Evolutionary conservation across 208 protist species (phyloP).

Genomic region (Trypanosoma avium): DNA sequence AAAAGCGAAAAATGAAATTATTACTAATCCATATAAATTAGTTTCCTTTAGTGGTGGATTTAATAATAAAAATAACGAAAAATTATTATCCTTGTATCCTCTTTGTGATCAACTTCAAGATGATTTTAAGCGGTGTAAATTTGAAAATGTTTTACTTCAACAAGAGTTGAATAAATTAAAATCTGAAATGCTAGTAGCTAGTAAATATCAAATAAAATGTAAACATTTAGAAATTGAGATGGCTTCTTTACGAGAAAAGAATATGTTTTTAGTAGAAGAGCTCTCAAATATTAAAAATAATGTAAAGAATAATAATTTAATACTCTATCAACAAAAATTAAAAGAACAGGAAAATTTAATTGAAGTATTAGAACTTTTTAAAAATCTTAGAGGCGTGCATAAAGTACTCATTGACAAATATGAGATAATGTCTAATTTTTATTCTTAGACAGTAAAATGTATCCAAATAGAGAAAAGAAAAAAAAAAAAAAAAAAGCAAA

Average conservation of each 20-base stretch:
- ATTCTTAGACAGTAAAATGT: background rate
- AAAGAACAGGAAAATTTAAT: background rate
- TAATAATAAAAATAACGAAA: background rate
- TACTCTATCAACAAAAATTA: background rate
- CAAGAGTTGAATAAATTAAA: conserved; percentile 4
- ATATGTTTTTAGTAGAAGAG: background rate
- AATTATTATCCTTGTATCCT: background rate
- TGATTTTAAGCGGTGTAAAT: background rate
- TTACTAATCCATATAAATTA: background rate
- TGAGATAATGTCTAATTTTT: background rate
- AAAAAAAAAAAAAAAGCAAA: conserved; percentile 1
- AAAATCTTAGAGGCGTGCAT: background rate
- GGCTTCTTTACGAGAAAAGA: background rate
- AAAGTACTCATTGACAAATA: background rate
- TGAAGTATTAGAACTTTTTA: background rate
- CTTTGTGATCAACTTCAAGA: conserved; percentile 1
- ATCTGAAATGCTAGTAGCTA: background rate
- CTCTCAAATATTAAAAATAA: background rate
- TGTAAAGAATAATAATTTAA: background rate
- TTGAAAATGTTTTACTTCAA: conserved; percentile 1
- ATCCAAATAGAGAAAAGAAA: background rate
- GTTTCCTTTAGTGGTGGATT: background rate
- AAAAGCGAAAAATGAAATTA: background rate
- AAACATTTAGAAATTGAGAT: background rate
- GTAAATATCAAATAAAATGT: background rate